Evolutionary conservation across 495 filamentous ascomycete species (phyloP).

Genomic region (Pseudotulostoma volvatum): DNA sequence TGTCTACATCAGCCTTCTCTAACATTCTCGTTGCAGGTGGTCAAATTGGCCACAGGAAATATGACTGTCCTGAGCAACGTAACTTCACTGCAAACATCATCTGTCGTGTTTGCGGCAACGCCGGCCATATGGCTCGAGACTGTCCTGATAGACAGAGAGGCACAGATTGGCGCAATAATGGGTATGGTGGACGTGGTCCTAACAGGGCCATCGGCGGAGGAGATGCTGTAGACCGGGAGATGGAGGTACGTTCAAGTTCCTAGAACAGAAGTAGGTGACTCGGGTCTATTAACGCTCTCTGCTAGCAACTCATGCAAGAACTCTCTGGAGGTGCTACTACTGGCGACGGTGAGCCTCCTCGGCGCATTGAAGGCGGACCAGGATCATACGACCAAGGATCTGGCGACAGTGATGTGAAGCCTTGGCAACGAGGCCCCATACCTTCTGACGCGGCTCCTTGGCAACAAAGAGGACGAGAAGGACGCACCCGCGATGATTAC

Average conservation of each 20-base stretch:
- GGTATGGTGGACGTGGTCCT: conserved; percentile 27
- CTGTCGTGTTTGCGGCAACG: conserved; percentile 93
- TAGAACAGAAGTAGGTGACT: no score
- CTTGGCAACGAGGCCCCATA: conserved; percentile 64
- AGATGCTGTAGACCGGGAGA: conserved; percentile 83
- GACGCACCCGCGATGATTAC: conserved; percentile 32
- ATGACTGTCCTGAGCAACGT: conserved; percentile 92
- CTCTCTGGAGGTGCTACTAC: conserved; percentile 60
- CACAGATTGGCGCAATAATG: conserved; percentile 74
- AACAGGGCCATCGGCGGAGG: conserved; percentile 57
- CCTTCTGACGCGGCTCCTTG: conserved; percentile 75
- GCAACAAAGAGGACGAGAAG: conserved; percentile 43
- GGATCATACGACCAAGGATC: conserved; percentile 36
- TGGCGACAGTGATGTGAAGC: conserved; percentile 49
- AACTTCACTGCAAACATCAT: conserved; percentile 99
- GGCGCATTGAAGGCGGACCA: conserved; percentile 78
- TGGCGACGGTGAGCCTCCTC: conserved; percentile 46
- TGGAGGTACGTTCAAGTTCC: conserved; percentile 50
- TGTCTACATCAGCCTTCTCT: not conserved
- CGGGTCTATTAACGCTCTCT: no score
- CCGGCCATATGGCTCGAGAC: conserved; percentile 83
- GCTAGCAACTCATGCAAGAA: conserved; percentile 93
- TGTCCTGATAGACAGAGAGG: conserved; percentile 87
- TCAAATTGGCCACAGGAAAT: conserved; percentile 97
- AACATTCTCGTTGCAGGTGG: conserved; percentile 37